Percentiles rank a stretch among this genome's conserved stretches.
These are phyloP conservation scores for Trametes cingulata DNA, from an alignment of 768 basidiomycete genomes.

Conservation along the genomic window DNA sequence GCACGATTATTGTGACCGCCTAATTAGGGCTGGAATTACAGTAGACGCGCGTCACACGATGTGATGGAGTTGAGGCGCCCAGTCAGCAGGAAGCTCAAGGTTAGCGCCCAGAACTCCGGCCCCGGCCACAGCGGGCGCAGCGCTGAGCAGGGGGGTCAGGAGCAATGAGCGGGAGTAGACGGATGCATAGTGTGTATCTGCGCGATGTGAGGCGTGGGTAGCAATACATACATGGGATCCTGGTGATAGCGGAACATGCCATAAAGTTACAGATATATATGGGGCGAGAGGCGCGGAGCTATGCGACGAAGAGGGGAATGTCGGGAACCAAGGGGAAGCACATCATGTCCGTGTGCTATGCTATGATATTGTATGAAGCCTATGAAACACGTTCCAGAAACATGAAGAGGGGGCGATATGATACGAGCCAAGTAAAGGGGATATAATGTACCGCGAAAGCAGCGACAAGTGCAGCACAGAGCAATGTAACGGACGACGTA, in stretches of 20 bases:
- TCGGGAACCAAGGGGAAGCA: not conserved
- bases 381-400: not conserved
- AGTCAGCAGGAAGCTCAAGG: too few species aligned
- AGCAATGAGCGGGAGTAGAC: not conserved
- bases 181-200: not conserved
- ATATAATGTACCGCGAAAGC: slow-evolving; percentile 13
- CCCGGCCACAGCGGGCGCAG: too few species aligned
- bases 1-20: slow-evolving; percentile 14
- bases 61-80: slow-evolving; percentile 8
- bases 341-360: slow-evolving; percentile 24
- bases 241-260: not conserved
- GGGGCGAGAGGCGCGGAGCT: not conserved
- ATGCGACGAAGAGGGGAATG: not conserved
- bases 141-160: too few species aligned
- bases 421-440: not conserved
- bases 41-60: slow-evolving; percentile 12
- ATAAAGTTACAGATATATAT: slow-evolving; percentile 14
- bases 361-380: not conserved
- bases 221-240: not conserved
- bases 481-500: not conserved
- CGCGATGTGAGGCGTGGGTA: not conserved
- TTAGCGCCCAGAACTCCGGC: too few species aligned
- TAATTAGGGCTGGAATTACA: slow-evolving; percentile 3
- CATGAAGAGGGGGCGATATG: not conserved
- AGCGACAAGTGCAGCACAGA: slow-evolving; percentile 1